These are phyloP conservation scores for Geranomyces michiganensis DNA, from an alignment of 192 early-diverging fungal genomes.

Conservation along the genomic window DNA sequence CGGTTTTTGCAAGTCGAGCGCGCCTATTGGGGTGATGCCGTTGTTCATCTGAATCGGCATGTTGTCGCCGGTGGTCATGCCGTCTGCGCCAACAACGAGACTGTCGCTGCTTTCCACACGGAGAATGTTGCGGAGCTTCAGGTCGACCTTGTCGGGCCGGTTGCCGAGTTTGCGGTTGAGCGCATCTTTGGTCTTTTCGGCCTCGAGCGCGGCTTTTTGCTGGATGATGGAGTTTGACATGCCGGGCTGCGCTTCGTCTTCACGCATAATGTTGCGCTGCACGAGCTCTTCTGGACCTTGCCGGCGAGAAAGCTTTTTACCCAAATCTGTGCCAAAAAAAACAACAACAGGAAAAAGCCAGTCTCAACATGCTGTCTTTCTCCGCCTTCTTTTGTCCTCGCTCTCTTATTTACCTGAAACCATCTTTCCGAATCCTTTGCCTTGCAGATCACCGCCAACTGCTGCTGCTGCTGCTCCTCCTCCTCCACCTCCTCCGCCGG, in stretches of 20 bases:
- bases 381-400: not conserved
- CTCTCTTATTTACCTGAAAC: constrained; percentile 7
- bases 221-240: constrained; percentile 49
- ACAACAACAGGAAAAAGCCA: not conserved
- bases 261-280: constrained; percentile 54
- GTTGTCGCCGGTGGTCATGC: not conserved
- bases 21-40: constrained; percentile 9
- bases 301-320: constrained; percentile 50
- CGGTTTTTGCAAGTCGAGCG: constrained; percentile 33
- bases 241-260: constrained; percentile 40
- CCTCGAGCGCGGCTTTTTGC: constrained; percentile 48
- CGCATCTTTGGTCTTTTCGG: constrained; percentile 50
- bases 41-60: not conserved
- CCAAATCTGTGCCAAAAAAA: constrained; percentile 42
- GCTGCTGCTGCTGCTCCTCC: not conserved
- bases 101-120: constrained; percentile 35
- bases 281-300: constrained; percentile 50
- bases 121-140: constrained; percentile 60
- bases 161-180: constrained; percentile 44
- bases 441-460: not conserved
- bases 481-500: no score
- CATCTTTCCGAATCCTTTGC: constrained; percentile 27
- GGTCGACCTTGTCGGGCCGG: constrained; percentile 53
- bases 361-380: not conserved
- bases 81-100: not conserved